These are phyloP conservation scores for Ilex asprella DNA, from an alignment of 257 asterid species.

Conservation along the genomic window DNA sequence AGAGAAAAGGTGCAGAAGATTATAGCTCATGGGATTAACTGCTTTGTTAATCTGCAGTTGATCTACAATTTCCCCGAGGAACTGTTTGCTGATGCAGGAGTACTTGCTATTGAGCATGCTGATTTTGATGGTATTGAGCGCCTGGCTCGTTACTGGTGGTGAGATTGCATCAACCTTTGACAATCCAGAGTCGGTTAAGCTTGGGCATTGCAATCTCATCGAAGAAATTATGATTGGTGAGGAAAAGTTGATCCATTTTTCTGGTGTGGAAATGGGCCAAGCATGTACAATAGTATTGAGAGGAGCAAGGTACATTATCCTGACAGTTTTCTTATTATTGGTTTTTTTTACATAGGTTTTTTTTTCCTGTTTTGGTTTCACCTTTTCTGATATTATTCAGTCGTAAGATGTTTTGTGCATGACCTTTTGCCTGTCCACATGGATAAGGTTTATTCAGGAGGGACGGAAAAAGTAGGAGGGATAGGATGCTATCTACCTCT, in stretches of 20 bases:
- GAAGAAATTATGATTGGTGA: constrained; percentile 99
- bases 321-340: too few relatives aligned
- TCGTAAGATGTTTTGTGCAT: too few relatives aligned
- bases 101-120: constrained; percentile 95
- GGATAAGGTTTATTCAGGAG: too few relatives aligned
- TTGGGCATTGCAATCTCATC: constrained; percentile 86
- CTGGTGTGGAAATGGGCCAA: constrained; percentile 97
- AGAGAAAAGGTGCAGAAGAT: constrained; percentile 87
- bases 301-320: constrained; percentile 67
- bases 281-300: constrained; percentile 92
- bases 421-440: too few relatives aligned
- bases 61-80: constrained; percentile 97
- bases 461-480: too few relatives aligned
- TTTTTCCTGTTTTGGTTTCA: background rate
- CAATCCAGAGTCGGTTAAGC: constrained; percentile 89
- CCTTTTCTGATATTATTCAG: too few relatives aligned
- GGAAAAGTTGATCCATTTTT: constrained; percentile 91
- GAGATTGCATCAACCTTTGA: constrained; percentile 94
- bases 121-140: constrained; percentile 96
- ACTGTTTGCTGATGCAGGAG: constrained; percentile 93
- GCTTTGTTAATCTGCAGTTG: constrained; percentile 88
- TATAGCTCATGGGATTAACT: constrained; percentile 81
- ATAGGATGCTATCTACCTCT: too few relatives aligned
- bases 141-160: constrained; percentile 89
- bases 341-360: too few relatives aligned